These are phyloP conservation scores for Phytopythium cucurbitacearum DNA, from an alignment of 352 stramenopile genomes.

Conservation along the genomic window DNA sequence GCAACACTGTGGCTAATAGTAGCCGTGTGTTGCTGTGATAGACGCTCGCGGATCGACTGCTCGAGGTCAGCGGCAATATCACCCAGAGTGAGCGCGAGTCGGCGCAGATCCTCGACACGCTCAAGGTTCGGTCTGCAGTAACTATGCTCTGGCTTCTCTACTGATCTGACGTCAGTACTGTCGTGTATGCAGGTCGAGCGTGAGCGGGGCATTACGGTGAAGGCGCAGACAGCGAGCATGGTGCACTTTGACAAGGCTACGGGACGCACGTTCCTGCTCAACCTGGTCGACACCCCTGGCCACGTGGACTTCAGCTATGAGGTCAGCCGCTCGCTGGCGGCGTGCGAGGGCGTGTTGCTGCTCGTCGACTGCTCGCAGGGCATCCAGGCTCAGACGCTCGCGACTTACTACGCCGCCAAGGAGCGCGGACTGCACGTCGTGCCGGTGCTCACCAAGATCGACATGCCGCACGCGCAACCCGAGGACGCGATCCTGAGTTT, in stretches of 20 bases:
- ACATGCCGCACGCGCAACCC: conserved; percentile 95
- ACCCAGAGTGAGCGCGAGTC: conserved; percentile 78
- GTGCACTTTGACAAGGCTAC: conserved; percentile 72
- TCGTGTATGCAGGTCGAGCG: conserved; percentile 83
- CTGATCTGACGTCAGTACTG: neutral
- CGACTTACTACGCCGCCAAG: conserved; percentile 94
- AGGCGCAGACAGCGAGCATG: conserved; percentile 97
- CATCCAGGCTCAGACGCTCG: conserved; percentile 98
- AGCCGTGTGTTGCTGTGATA: conserved; percentile 7
- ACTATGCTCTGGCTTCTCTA: neutral
- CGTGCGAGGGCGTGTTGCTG: conserved; percentile 97
- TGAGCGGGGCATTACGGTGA: conserved; percentile 98
- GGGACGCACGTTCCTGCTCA: conserved; percentile 90
- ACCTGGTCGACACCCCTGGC: conserved; percentile 96
- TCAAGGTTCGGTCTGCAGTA: conserved; percentile 49
- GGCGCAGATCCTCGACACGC: conserved; percentile 89
- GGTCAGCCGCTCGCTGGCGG: conserved; percentile 93
- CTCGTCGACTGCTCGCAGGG: conserved; percentile 97
- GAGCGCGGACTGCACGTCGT: conserved; percentile 96
- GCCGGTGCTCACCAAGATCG: conserved; percentile 97
- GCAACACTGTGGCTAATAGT: neutral
- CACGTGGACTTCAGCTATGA: conserved; percentile 99
- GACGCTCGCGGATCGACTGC: conserved; percentile 87
- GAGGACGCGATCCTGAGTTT: conserved; percentile 83
- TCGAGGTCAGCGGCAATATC: conserved; percentile 90